A percentile compares a stretch with the other conserved stretches of the same genome.
Evolutionary conservation across 179 eudicot species (phyloP).

Genomic region (Silene vulgaris): DNA sequence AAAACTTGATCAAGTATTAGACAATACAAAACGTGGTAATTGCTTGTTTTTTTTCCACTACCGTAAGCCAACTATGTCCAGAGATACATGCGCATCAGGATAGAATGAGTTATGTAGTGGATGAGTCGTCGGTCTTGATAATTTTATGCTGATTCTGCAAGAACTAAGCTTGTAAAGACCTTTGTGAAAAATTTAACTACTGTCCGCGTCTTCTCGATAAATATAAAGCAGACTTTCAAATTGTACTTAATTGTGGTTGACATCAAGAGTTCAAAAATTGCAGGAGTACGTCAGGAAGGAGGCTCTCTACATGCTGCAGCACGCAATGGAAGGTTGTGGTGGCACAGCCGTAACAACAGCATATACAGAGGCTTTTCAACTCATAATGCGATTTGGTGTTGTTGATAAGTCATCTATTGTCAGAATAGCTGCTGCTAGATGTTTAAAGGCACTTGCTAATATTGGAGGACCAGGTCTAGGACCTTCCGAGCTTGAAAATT

Average conservation of each 20-base stretch:
- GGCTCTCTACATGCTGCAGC: conserved; percentile 83
- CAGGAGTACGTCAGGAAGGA: conserved; percentile 96
- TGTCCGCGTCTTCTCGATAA: neutral
- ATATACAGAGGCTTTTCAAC: conserved; percentile 74
- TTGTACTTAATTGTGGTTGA: neutral
- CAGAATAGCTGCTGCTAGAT: conserved; percentile 98
- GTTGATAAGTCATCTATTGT: conserved; percentile 80
- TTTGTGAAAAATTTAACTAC: neutral
- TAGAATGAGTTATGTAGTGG: neutral
- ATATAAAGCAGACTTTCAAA: conserved; percentile 3
- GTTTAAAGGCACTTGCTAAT: conserved; percentile 83
- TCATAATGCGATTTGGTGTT: conserved; percentile 65
- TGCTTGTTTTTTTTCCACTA: conserved; percentile 15
- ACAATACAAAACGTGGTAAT: neutral
- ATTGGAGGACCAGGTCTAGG: conserved; percentile 95
- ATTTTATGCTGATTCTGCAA: neutral
- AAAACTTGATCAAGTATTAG: neutral
- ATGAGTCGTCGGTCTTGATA: neutral
- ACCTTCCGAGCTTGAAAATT: conserved; percentile 73
- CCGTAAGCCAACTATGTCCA: neutral
- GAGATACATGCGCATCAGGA: conserved; percentile 1
- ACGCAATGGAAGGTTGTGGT: conserved; percentile 95
- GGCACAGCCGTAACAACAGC: conserved; percentile 69
- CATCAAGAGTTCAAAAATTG: conserved; percentile 2
- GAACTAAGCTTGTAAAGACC: neutral